Evolutionary conservation across 441 rosid genomes (phyloP).

Genomic region (Macaranga tanarius): DNA sequence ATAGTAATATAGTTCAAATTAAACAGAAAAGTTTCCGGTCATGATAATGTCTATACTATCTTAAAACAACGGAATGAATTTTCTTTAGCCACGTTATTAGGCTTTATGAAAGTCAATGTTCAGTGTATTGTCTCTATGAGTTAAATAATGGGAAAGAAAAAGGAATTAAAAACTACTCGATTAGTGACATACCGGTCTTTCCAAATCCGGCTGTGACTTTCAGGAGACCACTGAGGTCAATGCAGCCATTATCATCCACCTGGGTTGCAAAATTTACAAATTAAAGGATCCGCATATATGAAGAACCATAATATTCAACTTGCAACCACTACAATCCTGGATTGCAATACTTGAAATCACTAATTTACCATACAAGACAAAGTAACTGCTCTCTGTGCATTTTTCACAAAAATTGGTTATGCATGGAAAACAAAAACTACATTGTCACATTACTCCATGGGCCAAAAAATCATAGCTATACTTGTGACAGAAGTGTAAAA

Average conservation of each 20-base stretch:
- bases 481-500: too few relatives aligned
- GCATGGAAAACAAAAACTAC: too few relatives aligned
- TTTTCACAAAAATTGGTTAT: too few relatives aligned
- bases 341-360: neutral
- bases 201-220: slow-evolving; percentile 64
- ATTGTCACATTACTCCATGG: too few relatives aligned
- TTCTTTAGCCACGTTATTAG: neutral
- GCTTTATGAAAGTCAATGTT: too few relatives aligned
- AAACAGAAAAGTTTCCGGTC: neutral
- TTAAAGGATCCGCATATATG: slow-evolving; percentile 6
- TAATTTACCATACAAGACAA: neutral
- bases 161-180: slow-evolving; percentile 4
- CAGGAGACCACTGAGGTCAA: slow-evolving; percentile 60
- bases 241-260: slow-evolving; percentile 59
- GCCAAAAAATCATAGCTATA: too few relatives aligned
- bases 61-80: neutral
- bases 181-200: slow-evolving; percentile 41
- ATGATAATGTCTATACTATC: neutral
- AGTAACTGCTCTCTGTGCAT: too few relatives aligned
- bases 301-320: slow-evolving; percentile 10
- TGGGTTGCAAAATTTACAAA: slow-evolving; percentile 21
- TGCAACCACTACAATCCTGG: neutral
- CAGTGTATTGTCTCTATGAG: neutral
- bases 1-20: neutral
- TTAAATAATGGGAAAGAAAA: neutral